A percentile compares a stretch with the other conserved stretches of the same genome.
Evolutionary conservation across 202 grass and related monocot species (phyloP).

Genomic region (Eragrostis tef): DNA sequence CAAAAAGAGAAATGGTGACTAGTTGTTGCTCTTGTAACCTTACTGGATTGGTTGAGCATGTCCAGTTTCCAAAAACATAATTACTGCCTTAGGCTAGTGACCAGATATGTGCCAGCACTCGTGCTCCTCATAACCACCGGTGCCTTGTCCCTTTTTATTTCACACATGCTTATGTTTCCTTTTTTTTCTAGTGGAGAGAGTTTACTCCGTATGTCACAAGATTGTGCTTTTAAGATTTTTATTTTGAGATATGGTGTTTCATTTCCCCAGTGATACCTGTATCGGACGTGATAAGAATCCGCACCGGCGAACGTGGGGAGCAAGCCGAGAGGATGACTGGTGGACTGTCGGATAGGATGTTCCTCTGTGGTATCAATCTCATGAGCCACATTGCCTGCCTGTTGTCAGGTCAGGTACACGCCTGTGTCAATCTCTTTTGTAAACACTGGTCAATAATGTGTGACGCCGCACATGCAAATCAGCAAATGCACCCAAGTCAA

Average conservation of each 20-base stretch:
- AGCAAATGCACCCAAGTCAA: neutral
- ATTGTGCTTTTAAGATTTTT: neutral
- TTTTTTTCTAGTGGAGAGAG: neutral
- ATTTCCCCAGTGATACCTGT: slow-evolving; percentile 63
- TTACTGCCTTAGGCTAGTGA: neutral
- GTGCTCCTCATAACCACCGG: neutral
- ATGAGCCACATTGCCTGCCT: slow-evolving; percentile 30
- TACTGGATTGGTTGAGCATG: neutral
- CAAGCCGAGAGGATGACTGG: slow-evolving; percentile 69
- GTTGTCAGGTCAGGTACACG: no score
- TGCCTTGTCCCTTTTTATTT: neutral
- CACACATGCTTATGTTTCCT: neutral
- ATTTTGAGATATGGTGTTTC: neutral
- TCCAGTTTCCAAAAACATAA: neutral
- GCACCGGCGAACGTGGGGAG: slow-evolving; percentile 65
- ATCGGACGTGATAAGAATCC: slow-evolving; percentile 61
- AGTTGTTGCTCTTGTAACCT: neutral
- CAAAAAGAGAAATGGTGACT: neutral
- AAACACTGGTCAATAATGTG: neutral
- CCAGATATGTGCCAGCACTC: neutral
- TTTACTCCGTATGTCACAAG: neutral
- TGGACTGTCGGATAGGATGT: slow-evolving; percentile 54
- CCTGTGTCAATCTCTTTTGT: neutral
- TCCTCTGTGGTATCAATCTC: slow-evolving; percentile 49
- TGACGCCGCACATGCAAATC: neutral